phyloP scores from a whole-genome alignment of 352 stramenopile species.

The Phytophthora palmivora region DNA sequence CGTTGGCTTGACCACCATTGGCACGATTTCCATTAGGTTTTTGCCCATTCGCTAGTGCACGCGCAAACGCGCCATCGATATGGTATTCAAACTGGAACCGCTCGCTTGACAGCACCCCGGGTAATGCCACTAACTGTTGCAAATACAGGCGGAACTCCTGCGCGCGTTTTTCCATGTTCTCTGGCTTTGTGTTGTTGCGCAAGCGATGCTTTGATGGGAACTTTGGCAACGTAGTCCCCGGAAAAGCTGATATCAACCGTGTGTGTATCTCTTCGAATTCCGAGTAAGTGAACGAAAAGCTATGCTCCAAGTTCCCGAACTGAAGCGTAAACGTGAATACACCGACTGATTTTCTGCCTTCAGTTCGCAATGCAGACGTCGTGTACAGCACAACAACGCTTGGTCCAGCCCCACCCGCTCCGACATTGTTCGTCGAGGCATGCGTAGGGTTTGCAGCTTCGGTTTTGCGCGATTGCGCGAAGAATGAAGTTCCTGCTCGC shows the following conservation, averaged over 20 bases:
- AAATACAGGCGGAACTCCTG: constrained; percentile 83
- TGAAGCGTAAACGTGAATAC: constrained; percentile 75
- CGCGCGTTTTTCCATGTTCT: constrained; percentile 88
- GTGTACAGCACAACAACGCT: constrained; percentile 56
- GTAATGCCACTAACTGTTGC: constrained; percentile 61
- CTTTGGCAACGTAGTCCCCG: constrained; percentile 54
- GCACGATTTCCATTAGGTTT: constrained; percentile 7
- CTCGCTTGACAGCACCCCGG: constrained; percentile 58
- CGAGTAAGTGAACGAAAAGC: constrained; percentile 69
- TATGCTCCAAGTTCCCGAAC: constrained; percentile 58
- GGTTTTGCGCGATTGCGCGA: constrained; percentile 25
- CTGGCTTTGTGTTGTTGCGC: constrained; percentile 82
- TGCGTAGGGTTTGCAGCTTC: constrained; percentile 30
- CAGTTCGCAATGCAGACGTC: constrained; percentile 59
- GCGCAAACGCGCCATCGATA: constrained; percentile 56
- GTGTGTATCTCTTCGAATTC: constrained; percentile 79
- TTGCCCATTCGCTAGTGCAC: constrained; percentile 32
- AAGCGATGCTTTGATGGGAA: constrained; percentile 82
- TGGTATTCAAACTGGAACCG: constrained; percentile 74
- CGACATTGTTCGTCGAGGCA: constrained; percentile 25
- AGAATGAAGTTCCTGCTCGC: constrained; percentile 33
- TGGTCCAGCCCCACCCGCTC: constrained; percentile 28
- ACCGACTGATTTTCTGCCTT: constrained; percentile 68
- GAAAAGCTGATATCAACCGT: constrained; percentile 45
- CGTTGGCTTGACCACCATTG: constrained; percentile 25